Evolutionary conservation across 2,329 filamentous ascomycete species (phyloP).

Genomic region (Cadophora gregata): DNA sequence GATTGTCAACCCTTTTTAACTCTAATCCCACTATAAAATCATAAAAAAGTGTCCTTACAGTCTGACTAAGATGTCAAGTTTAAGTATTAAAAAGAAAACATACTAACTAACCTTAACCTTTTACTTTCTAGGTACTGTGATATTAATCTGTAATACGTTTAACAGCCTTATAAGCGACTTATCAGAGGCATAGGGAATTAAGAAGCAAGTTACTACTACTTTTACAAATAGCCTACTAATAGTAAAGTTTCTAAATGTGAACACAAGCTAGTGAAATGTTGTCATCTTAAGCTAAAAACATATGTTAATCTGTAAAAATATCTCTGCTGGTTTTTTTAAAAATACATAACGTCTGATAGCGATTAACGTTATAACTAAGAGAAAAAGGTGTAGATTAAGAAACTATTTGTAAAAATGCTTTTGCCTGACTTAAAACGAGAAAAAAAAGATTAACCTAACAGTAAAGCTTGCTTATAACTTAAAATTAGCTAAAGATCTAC

Average conservation of each 20-base stretch:
- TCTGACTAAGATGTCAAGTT: slow-evolving; percentile 20
- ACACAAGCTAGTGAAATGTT: slow-evolving; percentile 22
- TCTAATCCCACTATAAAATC: slow-evolving; percentile 30
- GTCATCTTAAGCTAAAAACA: slow-evolving; percentile 17
- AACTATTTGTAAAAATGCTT: slow-evolving; percentile 27
- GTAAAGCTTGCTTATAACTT: slow-evolving; percentile 19
- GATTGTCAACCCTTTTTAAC: slow-evolving; percentile 24
- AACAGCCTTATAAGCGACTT: slow-evolving; percentile 17
- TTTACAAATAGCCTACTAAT: slow-evolving; percentile 23
- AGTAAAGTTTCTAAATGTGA: slow-evolving; percentile 27
- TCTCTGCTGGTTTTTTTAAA: slow-evolving; percentile 20
- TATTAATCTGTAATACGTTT: slow-evolving; percentile 23
- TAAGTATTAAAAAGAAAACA: slow-evolving; percentile 29
- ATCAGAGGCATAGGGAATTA: not conserved
- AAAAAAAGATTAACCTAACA: slow-evolving; percentile 23
- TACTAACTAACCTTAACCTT: slow-evolving; percentile 26
- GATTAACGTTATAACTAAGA: slow-evolving; percentile 13
- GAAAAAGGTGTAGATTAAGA: slow-evolving; percentile 24
- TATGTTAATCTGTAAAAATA: slow-evolving; percentile 27
- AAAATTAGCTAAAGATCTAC: not conserved
- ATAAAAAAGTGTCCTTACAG: slow-evolving; percentile 29
- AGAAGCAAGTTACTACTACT: slow-evolving; percentile 19
- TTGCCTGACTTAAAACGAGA: slow-evolving; percentile 17
- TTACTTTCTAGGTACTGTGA: slow-evolving; percentile 27
- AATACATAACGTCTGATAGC: slow-evolving; percentile 23